Conservation (phyloP, 1,284 basidiomycete species). For the Naganishia sp. region DNA sequence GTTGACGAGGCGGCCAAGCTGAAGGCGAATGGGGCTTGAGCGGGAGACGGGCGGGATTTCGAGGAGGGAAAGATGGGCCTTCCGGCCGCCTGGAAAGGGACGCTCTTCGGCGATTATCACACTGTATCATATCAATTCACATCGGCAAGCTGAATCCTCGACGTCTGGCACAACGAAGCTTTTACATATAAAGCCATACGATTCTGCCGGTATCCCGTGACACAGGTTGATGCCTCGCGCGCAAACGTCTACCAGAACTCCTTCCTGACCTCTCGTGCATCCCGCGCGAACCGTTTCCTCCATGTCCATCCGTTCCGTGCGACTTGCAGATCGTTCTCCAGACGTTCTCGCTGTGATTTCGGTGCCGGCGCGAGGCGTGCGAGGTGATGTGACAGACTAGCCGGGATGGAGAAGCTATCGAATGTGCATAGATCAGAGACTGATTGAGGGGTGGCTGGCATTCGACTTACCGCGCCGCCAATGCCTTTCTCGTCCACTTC, state of each 20-base stretch:
- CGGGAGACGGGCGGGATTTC: not conserved
- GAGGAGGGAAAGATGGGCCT: not conserved
- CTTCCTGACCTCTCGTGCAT: constrained; percentile 45
- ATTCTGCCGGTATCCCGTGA: not conserved
- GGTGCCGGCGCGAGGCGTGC: constrained; percentile 43
- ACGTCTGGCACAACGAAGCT: not conserved
- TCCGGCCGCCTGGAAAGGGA: not conserved
- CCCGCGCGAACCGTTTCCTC: constrained; percentile 43
- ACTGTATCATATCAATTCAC: constrained; percentile 27
- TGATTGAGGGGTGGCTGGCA: too few relatives aligned
- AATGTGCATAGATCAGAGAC: too few relatives aligned
- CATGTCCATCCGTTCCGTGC: constrained; percentile 45
- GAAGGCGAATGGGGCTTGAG: not conserved
- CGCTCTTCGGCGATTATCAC: not conserved
- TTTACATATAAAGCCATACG: not conserved
- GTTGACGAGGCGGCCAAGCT: constrained; percentile 6
- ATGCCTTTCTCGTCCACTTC: constrained; percentile 40
- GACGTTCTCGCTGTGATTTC: constrained; percentile 32
- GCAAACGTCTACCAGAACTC: constrained; percentile 45
- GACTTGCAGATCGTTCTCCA: constrained; percentile 34
- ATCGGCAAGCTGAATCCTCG: not conserved
- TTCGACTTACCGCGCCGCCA: constrained; percentile 45
- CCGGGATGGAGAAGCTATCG: constrained; percentile 34
- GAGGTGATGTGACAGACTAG: constrained; percentile 37
- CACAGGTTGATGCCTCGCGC: not conserved